A percentile compares a stretch with the other conserved stretches of the same genome.
Evolutionary conservation across 129 eudicot genomes (phyloP).

Genomic region (Escallonia rubra): DNA sequence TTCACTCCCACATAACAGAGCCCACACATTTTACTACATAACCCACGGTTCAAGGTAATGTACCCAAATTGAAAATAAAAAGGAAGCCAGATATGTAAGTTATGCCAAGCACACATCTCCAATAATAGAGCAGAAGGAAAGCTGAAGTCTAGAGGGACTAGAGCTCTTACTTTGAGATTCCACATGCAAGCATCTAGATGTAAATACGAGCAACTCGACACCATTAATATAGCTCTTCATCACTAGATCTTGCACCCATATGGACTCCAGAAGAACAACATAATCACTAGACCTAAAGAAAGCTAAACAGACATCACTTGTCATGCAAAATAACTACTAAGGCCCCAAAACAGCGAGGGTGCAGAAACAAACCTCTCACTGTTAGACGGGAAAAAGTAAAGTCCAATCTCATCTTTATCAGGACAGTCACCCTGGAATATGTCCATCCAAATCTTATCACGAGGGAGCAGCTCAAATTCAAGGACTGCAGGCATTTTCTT

Average conservation of each 20-base stretch:
- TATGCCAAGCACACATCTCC: neutral
- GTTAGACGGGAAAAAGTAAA: conserved; percentile 52
- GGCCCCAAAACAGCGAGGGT: neutral
- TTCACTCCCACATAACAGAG: no score
- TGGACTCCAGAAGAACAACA: conserved; percentile 32
- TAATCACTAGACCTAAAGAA: conserved; percentile 29
- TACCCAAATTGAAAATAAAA: neutral
- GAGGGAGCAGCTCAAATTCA: conserved; percentile 38
- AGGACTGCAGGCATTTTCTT: conserved; percentile 52
- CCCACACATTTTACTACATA: neutral
- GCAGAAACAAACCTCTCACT: conserved; percentile 31
- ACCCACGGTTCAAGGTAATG: neutral
- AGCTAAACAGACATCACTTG: neutral
- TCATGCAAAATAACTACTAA: neutral
- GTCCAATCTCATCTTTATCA: conserved; percentile 49
- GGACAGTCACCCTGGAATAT: conserved; percentile 43
- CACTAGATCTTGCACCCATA: conserved; percentile 25
- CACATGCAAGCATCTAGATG: conserved; percentile 38
- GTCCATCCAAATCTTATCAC: conserved; percentile 21
- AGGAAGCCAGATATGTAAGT: neutral
- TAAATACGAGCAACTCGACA: conserved; percentile 49
- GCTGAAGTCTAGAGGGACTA: neutral
- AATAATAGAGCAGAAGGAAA: neutral
- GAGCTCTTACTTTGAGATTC: conserved; percentile 44
- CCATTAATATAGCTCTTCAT: conserved; percentile 43